Base-by-base conservation (phyloP, 257 asterid genomes). In the Solanum microdontum region DNA sequence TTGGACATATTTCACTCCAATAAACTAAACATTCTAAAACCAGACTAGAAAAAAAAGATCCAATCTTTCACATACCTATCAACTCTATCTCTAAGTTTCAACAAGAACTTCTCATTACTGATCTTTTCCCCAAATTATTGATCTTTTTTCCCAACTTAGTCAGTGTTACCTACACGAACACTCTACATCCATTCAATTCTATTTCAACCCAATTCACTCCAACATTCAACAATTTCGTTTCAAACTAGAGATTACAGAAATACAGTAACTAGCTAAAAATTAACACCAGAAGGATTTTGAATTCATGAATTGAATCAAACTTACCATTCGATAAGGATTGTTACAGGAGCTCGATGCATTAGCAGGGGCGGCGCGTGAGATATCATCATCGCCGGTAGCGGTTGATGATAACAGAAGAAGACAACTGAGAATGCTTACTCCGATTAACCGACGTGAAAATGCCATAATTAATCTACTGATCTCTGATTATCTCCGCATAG, bases 281-380 rank as follows among this genome's bases (percentile, higher is more conserved):
- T 76, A 76, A 34, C 30, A 21, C 19, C 10, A n/a, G 30, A 74
- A 21, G 55, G 32, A 36, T 10, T 36, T 0, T 36, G 82, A 74
- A 74, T 37, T 37, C 51, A 75, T 8, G 32, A 36, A 70, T 73
- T 19, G 28, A 1, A 73, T 33, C 45, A 19, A 73, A 33, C 8
- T 73, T 34, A 73, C 82, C 45, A 73, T 33, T 34, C 82, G 26
- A 73, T 73, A 34, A 34, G 48, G 85, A 82, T 82, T 82, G 40
- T 82, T 30, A 33, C 85, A 82, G 28, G 85, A 82, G 19, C 19
- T 82, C 8, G 85, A 82, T 3, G 69, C 15, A 48, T 48, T 48
- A 3, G 85, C 68, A 48, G 85, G 85, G 40, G 85, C 85, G 85
- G 69, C 69, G 85, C 85, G 85, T 82, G 85, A 82, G 69, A 82